A percentile compares a stretch with the other conserved stretches of the same genome.
phyloP scores from a whole-genome alignment of 495 filamentous ascomycete genomes.

The Penicillium bovifimosum region DNA sequence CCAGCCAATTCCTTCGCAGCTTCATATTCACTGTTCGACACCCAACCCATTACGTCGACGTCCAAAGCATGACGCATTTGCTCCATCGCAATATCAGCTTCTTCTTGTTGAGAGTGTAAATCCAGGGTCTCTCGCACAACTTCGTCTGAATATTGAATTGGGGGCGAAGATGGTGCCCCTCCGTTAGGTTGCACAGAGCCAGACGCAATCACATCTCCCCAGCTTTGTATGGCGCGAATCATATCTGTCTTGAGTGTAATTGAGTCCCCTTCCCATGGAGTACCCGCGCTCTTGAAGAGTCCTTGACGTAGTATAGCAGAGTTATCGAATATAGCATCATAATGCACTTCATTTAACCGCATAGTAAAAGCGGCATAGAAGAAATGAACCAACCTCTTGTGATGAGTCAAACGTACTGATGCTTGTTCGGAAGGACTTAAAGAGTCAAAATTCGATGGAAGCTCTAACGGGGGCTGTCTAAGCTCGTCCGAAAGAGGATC shows the following conservation, averaged over 20 bases:
- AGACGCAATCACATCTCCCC: background rate
- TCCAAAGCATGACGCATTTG: background rate
- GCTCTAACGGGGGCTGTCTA: constrained; percentile 7
- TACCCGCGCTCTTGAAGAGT: constrained; percentile 17
- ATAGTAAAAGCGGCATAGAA: constrained; percentile 20
- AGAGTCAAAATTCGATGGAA: constrained; percentile 17
- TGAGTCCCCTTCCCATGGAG: constrained; percentile 29
- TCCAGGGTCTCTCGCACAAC: background rate
- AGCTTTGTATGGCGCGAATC: background rate
- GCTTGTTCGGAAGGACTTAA: constrained; percentile 10
- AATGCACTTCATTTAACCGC: constrained; percentile 21
- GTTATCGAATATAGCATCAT: constrained; percentile 19
- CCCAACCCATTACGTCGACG: background rate
- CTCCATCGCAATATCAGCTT: background rate
- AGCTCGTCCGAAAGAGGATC: constrained; percentile 20
- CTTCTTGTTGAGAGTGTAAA: background rate
- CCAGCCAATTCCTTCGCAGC: too few relatives aligned
- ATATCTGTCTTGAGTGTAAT: background rate
- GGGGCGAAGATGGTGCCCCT: background rate
- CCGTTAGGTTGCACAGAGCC: background rate
- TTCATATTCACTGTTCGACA: too few relatives aligned
- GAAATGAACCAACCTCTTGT: constrained; percentile 21
- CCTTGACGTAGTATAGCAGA: constrained; percentile 20
- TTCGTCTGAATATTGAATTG: background rate
- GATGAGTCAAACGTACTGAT: constrained; percentile 8